Conservation (phyloP, 2,329 filamentous ascomycete genomes). For the Talaromyces islandicus region DNA sequence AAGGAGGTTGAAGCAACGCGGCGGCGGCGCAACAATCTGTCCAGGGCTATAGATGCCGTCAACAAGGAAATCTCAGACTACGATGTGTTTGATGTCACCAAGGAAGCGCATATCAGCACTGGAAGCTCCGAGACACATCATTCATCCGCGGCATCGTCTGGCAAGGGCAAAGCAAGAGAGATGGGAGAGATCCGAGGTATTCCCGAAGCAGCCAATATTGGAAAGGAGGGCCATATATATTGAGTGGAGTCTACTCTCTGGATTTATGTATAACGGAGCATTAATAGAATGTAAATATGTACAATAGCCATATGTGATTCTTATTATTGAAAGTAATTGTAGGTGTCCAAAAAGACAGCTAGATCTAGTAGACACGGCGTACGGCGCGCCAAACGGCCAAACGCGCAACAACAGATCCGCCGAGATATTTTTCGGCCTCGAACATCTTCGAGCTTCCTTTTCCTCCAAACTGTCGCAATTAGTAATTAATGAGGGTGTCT, state of each 20-base stretch:
- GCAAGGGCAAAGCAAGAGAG: conserved; percentile 14
- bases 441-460: not conserved
- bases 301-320: not conserved
- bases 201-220: conserved; percentile 44
- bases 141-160: conserved; percentile 7
- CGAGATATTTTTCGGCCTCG: not conserved
- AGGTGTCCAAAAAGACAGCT: not conserved
- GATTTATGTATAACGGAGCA: conserved; percentile 7
- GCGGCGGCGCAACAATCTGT: conserved; percentile 61
- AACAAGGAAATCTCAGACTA: conserved; percentile 74
- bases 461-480: not conserved
- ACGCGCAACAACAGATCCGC: conserved; percentile 1
- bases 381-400: conserved; percentile 1
- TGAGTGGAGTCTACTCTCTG: conserved; percentile 9
- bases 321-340: not conserved
- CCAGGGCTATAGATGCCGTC: conserved; percentile 66
- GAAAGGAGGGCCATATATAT: conserved; percentile 32
- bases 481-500: not conserved
- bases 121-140: conserved; percentile 14
- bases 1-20: conserved; percentile 38
- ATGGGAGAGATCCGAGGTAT: conserved; percentile 55
- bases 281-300: not conserved
- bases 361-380: not conserved
- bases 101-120: conserved; percentile 15
- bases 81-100: conserved; percentile 77